Base-by-base conservation (phyloP, 129 eudicot genomes). In the Smallanthus sonchifolius region DNA sequence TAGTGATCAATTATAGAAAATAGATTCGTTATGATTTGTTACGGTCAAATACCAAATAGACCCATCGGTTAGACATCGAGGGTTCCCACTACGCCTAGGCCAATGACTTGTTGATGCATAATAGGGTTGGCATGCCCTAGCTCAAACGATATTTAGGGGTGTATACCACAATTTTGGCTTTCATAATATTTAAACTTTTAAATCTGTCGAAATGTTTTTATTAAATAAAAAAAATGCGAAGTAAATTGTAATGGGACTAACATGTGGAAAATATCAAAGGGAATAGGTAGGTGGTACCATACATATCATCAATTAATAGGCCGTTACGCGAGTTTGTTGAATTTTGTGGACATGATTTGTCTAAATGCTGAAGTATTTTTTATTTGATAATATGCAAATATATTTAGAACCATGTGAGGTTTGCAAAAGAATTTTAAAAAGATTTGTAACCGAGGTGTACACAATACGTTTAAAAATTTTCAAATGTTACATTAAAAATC, bases 331-430 rank as follows among this genome's bases (percentile, higher is more conserved):
- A 4, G 82, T 30, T 62, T 10, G 77, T 16, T 78, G 72, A 38
- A 42, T 28, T 63, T 62, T 71, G 82, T 78, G 82, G 82, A 71
- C 77, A 62, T 40, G 59, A 34, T 28, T 71, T 13, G 65, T 2
- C 24, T 54, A 70, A 4, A 61, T 49, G 20, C 28, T 30, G 15
- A 24, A 63, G 32, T 39, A 57, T 11, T 13, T 52, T 52, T 51
- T 52, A 17, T 52, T 10, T 47, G 5, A 4, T 15, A 47, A 13
- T 13, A 47, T 13, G 4, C 5, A 10, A 7, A 8, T 13, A 13
- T 52, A 7, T 4, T 7, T 55, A 11, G 5, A 0, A 30, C 2
- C 14, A 11, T 2, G 5, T 4, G 16, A 3, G 65, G n/a, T 59
- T 30, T 11, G n/a, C 6, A 30, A 3, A 59, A 2, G 16, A 59